Evolutionary conservation across 202 grass and related monocot species (phyloP).

Genomic region (Miscanthus sacchariflorus): DNA sequence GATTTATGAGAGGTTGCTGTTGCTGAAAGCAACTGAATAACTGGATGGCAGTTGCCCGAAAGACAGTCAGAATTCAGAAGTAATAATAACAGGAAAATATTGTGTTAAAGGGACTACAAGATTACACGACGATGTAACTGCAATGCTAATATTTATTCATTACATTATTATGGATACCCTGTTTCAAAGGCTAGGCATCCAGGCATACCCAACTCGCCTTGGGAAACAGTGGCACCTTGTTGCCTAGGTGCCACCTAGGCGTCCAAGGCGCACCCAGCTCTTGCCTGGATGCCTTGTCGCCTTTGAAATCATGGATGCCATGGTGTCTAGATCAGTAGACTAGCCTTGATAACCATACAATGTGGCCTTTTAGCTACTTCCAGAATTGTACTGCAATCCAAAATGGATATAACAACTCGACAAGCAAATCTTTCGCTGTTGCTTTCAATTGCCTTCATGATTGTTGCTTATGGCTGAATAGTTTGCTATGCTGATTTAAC

Average conservation of each 20-base stretch:
- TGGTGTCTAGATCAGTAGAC: conserved; percentile 39
- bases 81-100: neutral
- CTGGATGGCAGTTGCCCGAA: neutral
- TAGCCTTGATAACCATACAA: neutral
- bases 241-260: neutral
- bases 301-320: neutral
- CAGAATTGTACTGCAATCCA: neutral
- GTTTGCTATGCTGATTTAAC: conserved; percentile 16
- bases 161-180: neutral
- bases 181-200: neutral
- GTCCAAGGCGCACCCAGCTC: neutral
- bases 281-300: neutral
- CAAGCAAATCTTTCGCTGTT: neutral
- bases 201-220: neutral
- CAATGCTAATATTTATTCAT: neutral
- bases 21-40: neutral
- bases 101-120: neutral
- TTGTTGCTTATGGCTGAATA: neutral
- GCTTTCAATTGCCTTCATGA: conserved; percentile 16
- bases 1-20: neutral
- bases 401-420: conserved; percentile 4
- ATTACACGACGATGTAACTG: neutral
- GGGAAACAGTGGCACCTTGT: neutral
- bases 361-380: neutral
- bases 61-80: neutral